Evolutionary conservation across 129 eudicot species (phyloP).

Genomic region (Solidago caesia): DNA sequence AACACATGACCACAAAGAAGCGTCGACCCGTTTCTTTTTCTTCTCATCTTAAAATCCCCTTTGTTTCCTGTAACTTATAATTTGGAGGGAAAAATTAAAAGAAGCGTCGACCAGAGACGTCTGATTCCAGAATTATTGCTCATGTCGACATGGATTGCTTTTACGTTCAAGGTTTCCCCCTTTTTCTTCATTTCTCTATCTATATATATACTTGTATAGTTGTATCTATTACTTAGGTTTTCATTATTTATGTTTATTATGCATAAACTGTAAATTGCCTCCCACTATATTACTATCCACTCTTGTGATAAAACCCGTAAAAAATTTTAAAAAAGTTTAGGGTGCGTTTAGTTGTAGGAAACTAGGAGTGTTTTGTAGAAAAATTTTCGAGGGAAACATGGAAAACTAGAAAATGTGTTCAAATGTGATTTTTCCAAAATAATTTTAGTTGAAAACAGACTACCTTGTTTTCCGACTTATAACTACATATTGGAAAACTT

Average conservation of each 20-base stretch:
- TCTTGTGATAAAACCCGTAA: too few species aligned
- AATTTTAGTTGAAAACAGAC: too few species aligned
- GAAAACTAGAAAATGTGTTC: too few species aligned
- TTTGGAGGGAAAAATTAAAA: slow-evolving; percentile 44
- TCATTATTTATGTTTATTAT: background rate
- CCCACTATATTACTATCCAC: background rate
- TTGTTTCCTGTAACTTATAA: background rate
- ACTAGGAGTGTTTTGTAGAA: too few species aligned
- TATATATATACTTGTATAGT: background rate
- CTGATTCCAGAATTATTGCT: slow-evolving; percentile 82
- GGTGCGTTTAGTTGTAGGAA: too few species aligned
- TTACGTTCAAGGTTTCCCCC: slow-evolving; percentile 83
- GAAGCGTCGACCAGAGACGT: slow-evolving; percentile 69
- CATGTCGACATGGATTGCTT: slow-evolving; percentile 99
- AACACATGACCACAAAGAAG: too few species aligned
- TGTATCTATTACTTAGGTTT: slow-evolving; percentile 25
- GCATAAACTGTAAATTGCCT: background rate
- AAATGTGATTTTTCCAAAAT: too few species aligned
- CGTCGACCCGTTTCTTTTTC: too few species aligned
- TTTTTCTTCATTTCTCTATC: background rate
- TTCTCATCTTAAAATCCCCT: background rate
- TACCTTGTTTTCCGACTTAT: too few species aligned
- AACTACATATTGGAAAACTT: too few species aligned
- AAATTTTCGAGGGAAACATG: too few species aligned
- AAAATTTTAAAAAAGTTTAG: too few species aligned